Conservation (phyloP, 768 basidiomycete species). For the Pulveroboletus sp. region DNA sequence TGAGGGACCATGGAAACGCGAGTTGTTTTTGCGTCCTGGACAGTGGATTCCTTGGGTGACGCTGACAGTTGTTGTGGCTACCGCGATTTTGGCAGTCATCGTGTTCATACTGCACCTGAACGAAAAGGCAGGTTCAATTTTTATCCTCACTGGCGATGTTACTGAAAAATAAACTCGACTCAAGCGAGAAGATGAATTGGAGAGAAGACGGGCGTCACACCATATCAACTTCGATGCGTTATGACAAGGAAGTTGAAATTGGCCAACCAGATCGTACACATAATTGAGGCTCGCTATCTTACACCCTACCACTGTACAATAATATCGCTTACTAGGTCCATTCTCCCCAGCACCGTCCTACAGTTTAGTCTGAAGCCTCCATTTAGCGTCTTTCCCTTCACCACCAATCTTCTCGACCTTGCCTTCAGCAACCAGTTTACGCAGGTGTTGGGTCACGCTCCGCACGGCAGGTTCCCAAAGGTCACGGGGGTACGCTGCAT, state of each 20-base stretch:
- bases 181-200: constrained; percentile 91
- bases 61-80: constrained; percentile 74
- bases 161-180: constrained; percentile 2
- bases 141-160: not conserved
- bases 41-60: constrained; percentile 99
- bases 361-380: constrained; percentile 33
- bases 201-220: constrained; percentile 83
- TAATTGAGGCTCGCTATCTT: constrained; percentile 6
- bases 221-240: constrained; percentile 97
- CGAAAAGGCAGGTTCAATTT: constrained; percentile 68
- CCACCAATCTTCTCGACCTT: constrained; percentile 48
- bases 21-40: constrained; percentile 89
- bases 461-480: constrained; percentile 71
- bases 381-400: constrained; percentile 45
- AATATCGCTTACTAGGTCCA: not conserved
- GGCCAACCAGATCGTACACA: not conserved
- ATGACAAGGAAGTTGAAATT: constrained; percentile 29
- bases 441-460: constrained; percentile 64
- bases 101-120: constrained; percentile 85
- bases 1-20: constrained; percentile 67
- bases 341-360: not conserved
- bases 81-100: constrained; percentile 68
- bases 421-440: constrained; percentile 66
- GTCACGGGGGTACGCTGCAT: constrained; percentile 64
- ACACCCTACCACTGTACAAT: constrained; percentile 12